Conservation (phyloP, 805 yeast species). For the Saturnispora besseyi region DNA sequence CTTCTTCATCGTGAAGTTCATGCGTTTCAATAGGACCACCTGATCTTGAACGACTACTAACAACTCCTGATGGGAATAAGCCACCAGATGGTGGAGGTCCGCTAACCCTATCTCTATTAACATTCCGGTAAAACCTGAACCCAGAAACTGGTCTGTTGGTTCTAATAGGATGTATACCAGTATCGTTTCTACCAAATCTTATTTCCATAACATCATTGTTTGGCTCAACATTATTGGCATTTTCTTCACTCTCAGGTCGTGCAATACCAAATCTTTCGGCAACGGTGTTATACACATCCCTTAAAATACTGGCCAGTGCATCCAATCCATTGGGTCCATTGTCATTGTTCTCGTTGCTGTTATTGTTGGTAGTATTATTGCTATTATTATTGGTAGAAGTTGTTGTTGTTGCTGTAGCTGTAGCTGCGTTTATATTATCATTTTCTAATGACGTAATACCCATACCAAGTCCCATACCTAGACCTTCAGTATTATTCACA, state of each 20-base stretch:
- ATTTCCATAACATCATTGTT: slow-evolving; percentile 1
- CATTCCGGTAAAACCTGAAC: slow-evolving; percentile 2
- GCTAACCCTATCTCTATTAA: slow-evolving; percentile 6
- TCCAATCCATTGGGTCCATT: slow-evolving; percentile 7
- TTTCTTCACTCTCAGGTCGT: not conserved
- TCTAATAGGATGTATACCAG: not conserved
- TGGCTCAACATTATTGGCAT: not conserved
- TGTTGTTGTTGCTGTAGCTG: not conserved
- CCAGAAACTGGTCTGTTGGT: slow-evolving; percentile 1
- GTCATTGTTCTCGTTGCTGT: not conserved
- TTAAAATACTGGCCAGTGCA: slow-evolving; percentile 3
- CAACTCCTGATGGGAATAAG: slow-evolving; percentile 7
- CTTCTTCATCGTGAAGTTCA: not conserved
- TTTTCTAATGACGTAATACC: not conserved
- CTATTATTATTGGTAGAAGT: not conserved
- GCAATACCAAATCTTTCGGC: slow-evolving; percentile 5
- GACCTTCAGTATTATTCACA: not conserved
- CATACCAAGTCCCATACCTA: slow-evolving; percentile 1
- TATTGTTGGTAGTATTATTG: not conserved
- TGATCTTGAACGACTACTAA: not conserved
- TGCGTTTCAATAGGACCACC: slow-evolving; percentile 7
- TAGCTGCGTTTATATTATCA: not conserved
- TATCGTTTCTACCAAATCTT: not conserved
- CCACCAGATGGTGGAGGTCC: slow-evolving; percentile 8
- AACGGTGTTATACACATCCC: slow-evolving; percentile 5